Evolutionary conservation across 2,329 filamentous ascomycete genomes (phyloP), one percentile per base, ranked within the genome.

Genomic region (Raffaelea albimanens): DNA sequence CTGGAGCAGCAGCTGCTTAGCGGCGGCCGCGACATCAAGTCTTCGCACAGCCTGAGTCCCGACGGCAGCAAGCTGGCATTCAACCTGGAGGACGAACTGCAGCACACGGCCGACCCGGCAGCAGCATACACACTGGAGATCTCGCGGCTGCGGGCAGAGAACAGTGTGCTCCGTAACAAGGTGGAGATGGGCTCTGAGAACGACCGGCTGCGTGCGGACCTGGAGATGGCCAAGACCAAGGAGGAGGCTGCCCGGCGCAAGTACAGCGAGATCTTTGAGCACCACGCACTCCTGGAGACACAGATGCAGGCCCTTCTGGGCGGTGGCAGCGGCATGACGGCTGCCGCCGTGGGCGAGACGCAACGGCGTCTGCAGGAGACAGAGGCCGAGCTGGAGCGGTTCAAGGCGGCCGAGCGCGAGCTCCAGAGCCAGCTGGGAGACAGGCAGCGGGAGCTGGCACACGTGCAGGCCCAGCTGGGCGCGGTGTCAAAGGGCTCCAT

Each of bases 61-160:
- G 22, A 13, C 5, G 36, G 46, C 50, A 49, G 55, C 54, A 53
- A 53, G 22, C 52, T 61, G 14, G 53, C 59, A 3, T 65, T 73
- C 38, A 77, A 65, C 50, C 71, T 83, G 9, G 78, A 81, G 59
- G 74, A 82, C 50, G 80, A 83, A 59, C 67, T 83, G 4, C 72
- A 76, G 45, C 68, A 68, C 49, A 71, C 72, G 21, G 59, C 60
- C 38, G 65, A 67, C 50, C 63, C 67, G 5, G 61, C 63, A 3
- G 64, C 63, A 1, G 67, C 67, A 16, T 62, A 75, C 43, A 67
- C 69, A 11, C 61, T 78, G 18, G 75, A 80, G 57, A 59, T 80
- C 20, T 76, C 76, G 25, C 72, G 79, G 31, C 64, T 83, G 43
- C 78, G 75, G 57, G 75, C 79, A 5, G 80, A 83, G 60, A 82